Conservation (phyloP, 495 filamentous ascomycete genomes). For the Letharia lupina region DNA sequence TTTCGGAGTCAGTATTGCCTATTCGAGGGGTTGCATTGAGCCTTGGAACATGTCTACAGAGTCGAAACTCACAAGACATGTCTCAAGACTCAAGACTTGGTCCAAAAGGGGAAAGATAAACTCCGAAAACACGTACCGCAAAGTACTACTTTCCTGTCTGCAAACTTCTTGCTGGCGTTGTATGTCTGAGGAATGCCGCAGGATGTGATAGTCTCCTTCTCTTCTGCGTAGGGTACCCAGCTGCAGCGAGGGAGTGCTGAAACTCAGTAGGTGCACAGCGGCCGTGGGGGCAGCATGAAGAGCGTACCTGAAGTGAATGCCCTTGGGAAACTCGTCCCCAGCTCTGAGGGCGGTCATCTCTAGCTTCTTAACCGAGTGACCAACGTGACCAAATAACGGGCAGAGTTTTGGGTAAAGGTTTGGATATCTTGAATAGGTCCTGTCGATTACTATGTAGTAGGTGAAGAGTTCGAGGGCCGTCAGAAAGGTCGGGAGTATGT, state of each 20-base stretch:
- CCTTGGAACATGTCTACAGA: too few relatives aligned
- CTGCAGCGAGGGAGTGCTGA: conserved; percentile 29
- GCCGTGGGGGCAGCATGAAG: conserved; percentile 8
- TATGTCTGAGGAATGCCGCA: conserved; percentile 76
- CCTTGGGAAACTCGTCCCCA: conserved; percentile 76
- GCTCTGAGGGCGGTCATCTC: conserved; percentile 59
- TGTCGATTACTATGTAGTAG: neutral
- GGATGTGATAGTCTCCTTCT: conserved; percentile 53
- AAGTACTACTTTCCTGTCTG: conserved; percentile 82
- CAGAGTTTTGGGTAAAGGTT: neutral
- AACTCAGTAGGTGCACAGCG: neutral
- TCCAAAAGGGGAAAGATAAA: too few relatives aligned
- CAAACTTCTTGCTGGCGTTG: conserved; percentile 78
- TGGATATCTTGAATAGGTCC: neutral
- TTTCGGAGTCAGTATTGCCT: too few relatives aligned
- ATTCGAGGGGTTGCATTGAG: too few relatives aligned
- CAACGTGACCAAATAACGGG: neutral
- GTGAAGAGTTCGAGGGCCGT: neutral
- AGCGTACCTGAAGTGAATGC: conserved; percentile 64
- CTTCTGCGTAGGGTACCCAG: conserved; percentile 63
- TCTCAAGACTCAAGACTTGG: too few relatives aligned
- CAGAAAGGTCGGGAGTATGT: neutral
- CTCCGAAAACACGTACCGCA: conserved; percentile 37
- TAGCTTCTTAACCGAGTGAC: neutral
- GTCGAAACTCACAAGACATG: too few relatives aligned